phyloP scores from a whole-genome alignment of 495 filamentous ascomycete genomes.

The Aspergillus leporis region DNA sequence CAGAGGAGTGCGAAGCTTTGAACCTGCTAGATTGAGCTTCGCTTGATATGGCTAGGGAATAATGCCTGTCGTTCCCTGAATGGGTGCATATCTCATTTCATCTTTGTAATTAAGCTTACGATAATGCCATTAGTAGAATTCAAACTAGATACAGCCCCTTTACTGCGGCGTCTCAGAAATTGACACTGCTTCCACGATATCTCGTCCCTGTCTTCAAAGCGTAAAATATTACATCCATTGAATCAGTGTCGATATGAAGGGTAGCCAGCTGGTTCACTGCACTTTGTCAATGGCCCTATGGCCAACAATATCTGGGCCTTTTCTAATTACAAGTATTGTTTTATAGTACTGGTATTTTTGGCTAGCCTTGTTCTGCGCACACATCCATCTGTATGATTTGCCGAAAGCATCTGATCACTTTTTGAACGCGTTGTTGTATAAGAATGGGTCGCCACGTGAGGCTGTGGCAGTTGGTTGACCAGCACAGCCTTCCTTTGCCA shows the following conservation, averaged over 20 bases:
- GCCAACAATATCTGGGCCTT: too few species aligned
- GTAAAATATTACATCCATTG: too few species aligned
- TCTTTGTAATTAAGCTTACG: not conserved
- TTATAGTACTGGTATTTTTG: too few species aligned
- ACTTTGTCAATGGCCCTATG: too few species aligned
- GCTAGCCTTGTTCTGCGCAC: too few species aligned
- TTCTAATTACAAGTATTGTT: too few species aligned
- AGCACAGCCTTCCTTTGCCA: slow-evolving; percentile 1
- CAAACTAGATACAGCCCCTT: not conserved
- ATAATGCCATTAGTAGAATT: not conserved
- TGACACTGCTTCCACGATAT: too few species aligned
- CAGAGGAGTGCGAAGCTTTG: slow-evolving; percentile 48
- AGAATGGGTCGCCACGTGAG: not conserved
- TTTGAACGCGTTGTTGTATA: not conserved
- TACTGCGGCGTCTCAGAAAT: not conserved
- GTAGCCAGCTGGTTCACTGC: too few species aligned
- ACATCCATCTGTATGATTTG: too few species aligned
- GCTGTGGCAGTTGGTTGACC: not conserved
- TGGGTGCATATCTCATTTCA: not conserved
- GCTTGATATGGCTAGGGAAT: not conserved
- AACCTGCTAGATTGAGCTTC: slow-evolving; percentile 11
- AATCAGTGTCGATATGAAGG: too few species aligned
- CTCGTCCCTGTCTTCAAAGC: too few species aligned
- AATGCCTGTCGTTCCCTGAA: not conserved
- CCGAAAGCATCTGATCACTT: too few species aligned